Base-by-base conservation (phyloP, 306 rosid genomes). In the Comarum palustre region DNA sequence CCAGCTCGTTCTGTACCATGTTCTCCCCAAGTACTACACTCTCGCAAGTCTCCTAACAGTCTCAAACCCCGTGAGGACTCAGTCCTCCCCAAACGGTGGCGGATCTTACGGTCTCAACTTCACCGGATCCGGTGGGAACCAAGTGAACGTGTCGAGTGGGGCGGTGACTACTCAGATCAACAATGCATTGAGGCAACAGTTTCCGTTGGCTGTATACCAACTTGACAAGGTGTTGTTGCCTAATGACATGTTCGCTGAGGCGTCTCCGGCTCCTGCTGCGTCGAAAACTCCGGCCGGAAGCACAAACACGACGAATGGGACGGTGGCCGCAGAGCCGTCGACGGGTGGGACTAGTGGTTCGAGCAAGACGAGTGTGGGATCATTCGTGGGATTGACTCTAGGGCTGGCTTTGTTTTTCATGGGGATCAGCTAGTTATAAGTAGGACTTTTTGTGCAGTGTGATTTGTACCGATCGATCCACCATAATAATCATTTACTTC, bases 221-320 rank as follows among this genome's bases (percentile, higher is more conserved):
- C 75, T 89, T 31, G 97, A 93, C 63, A 54, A 81, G 73, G 98
- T 93, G 4, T 36, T 93, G 80, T 84, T 89, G 82, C 97, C 98
- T 0, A 9, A 2, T 22, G 86, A 76, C n/a, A 81, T 93, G 27
- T 89, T 79, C 8, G 88, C 87, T 1, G 75, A 67, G 2, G 80
- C 82, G 65, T 17, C 80, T 0, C 52, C 88, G 0, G 80, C 96
- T 76, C 84, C 91, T 2, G 13, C 87, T 4, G 79, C 87, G 5
- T 73, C 81, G 0, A 83, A 79, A 27, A 51, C 86, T 4, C 84
- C 88, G 1, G 39, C 85, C 0, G 62, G 52, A 0, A 54, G 22
- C 8, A 5, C 62, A 1, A 73, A 60, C 71, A 39, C 25, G 0
- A 70, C 76, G 3, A 76, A 48, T 4, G 66, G 84, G 16, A 45